Percentiles rank a stretch among this genome's conserved stretches.
Evolutionary conservation across 2,329 filamentous ascomycete genomes (phyloP).

Genomic region (Venturia asperata): DNA sequence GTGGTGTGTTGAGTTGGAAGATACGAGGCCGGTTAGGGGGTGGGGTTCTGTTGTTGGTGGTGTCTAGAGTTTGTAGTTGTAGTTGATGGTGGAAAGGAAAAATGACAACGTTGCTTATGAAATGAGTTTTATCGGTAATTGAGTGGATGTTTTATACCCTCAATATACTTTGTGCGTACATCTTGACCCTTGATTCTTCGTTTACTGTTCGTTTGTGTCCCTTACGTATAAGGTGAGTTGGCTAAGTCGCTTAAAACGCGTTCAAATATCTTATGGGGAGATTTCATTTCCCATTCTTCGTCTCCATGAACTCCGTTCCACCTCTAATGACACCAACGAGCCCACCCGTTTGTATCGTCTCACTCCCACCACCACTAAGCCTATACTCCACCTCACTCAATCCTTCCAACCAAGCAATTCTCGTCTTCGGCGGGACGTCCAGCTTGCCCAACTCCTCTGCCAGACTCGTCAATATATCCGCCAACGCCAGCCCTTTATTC

Average conservation of each 20-base stretch:
- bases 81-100: background rate
- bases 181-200: too few relatives aligned
- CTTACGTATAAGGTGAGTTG: too few relatives aligned
- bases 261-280: background rate
- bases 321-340: slow-evolving; percentile 81
- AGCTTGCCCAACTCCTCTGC: slow-evolving; percentile 75
- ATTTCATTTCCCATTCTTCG: slow-evolving; percentile 3
- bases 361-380: slow-evolving; percentile 77
- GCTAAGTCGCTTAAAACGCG: background rate
- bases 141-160: too few relatives aligned
- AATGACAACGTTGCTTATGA: background rate
- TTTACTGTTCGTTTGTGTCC: too few relatives aligned
- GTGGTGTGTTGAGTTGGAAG: slow-evolving; percentile 96
- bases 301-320: slow-evolving; percentile 62
- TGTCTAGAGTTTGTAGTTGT: too few relatives aligned
- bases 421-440: slow-evolving; percentile 77
- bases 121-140: too few relatives aligned
- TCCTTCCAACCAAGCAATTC: slow-evolving; percentile 86
- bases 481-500: slow-evolving; percentile 77
- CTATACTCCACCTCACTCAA: slow-evolving; percentile 90
- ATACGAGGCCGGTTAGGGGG: slow-evolving; percentile 67
- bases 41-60: slow-evolving; percentile 58
- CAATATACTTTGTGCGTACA: too few relatives aligned
- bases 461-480: slow-evolving; percentile 84
- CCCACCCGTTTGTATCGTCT: slow-evolving; percentile 85